Conservation (phyloP, 768 basidiomycete genomes). For the Naganishia onofrii region DNA sequence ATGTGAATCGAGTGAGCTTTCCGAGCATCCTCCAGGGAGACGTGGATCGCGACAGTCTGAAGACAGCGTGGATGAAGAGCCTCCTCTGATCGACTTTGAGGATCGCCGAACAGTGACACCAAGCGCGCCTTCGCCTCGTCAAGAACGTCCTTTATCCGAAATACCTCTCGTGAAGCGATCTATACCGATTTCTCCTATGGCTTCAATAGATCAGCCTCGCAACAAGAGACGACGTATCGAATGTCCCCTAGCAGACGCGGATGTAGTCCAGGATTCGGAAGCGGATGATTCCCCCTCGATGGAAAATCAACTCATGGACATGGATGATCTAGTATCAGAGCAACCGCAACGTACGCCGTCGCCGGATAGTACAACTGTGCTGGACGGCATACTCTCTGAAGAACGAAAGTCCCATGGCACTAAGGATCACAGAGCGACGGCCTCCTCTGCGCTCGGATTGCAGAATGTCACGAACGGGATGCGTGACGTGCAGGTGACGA, state of each 20-base stretch:
- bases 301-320: background rate
- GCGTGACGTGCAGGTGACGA: background rate
- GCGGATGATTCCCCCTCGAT: background rate
- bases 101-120: background rate
- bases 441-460: background rate
- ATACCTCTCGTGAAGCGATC: background rate
- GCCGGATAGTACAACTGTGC: background rate
- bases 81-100: background rate
- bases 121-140: background rate
- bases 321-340: background rate
- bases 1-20: background rate
- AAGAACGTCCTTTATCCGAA: background rate
- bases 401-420: no score
- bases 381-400: background rate
- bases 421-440: background rate
- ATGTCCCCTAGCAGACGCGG: no score
- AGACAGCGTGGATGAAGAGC: background rate
- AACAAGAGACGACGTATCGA: slow-evolving; percentile 4
- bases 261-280: background rate
- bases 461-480: background rate
- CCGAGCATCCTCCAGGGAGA: background rate
- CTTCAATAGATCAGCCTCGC: background rate
- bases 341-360: background rate
- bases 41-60: background rate
- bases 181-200: background rate